Evolutionary conservation across 73 alveolate species (phyloP).

Genomic region (Uronychia binucleata): DNA sequence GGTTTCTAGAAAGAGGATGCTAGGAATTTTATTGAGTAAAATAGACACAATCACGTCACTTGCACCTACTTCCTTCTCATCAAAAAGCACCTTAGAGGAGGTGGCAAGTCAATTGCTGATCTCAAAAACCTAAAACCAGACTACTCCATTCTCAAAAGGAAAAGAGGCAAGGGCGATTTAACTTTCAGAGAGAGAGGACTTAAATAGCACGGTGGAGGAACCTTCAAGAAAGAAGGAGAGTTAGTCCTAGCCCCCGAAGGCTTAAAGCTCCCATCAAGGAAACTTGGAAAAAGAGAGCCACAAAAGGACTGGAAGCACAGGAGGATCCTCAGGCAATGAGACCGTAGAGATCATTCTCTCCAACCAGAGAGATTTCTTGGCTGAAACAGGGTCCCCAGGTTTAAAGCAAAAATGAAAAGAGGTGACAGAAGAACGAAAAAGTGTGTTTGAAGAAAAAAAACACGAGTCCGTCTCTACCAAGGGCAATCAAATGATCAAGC

Average conservation of each 20-base stretch:
- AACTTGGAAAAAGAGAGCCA: neutral
- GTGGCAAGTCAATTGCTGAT: conserved; percentile 83
- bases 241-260: neutral
- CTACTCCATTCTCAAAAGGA: neutral
- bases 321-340: conserved; percentile 37
- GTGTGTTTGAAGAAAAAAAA: too few relatives aligned
- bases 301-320: conserved; percentile 32
- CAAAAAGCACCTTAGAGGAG: conserved; percentile 69
- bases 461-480: neutral
- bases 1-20: conserved; percentile 78
- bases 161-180: neutral
- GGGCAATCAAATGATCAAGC: neutral
- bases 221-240: neutral
- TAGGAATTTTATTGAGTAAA: conserved; percentile 87
- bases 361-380: neutral
- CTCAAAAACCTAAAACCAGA: conserved; percentile 7
- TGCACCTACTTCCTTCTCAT: conserved; percentile 90
- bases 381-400: neutral
- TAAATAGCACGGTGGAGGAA: neutral
- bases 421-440: neutral
- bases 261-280: neutral
- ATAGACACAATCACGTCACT: conserved; percentile 94
- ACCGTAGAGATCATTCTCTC: conserved; percentile 5
- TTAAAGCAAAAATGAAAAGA: neutral
- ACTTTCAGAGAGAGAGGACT: neutral